These are phyloP conservation scores for Nymphaea thermarum DNA, from an alignment of 164 flowering plant species.

Conservation along the genomic window DNA sequence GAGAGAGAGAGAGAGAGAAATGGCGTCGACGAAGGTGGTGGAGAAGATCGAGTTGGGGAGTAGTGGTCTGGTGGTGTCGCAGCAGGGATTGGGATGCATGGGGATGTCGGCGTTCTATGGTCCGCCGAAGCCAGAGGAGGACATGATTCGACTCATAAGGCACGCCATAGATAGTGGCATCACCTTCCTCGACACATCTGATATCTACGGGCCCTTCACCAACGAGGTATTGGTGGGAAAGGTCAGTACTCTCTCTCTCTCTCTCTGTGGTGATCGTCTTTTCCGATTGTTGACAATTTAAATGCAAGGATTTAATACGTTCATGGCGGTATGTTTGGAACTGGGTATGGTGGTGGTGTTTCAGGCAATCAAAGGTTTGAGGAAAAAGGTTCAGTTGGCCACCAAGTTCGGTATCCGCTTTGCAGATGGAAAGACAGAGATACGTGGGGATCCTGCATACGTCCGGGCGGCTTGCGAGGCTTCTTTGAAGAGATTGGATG, in stretches of 20 bases:
- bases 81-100: conserved; percentile 20
- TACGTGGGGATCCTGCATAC: conserved; percentile 50
- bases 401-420: conserved; percentile 13
- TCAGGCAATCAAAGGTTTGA: conserved; percentile 16
- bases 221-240: conserved; percentile 24
- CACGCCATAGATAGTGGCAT: conserved; percentile 18
- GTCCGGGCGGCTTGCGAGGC: conserved; percentile 56
- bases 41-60: conserved; percentile 5
- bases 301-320: background rate
- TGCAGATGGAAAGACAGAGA: background rate
- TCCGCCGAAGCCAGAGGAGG: conserved; percentile 17
- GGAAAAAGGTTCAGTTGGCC: conserved; percentile 14
- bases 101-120: conserved; percentile 13
- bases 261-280: background rate
- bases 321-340: background rate
- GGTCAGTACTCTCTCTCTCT: conserved; percentile 5
- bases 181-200: conserved; percentile 23
- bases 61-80: conserved; percentile 16
- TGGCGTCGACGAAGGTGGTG: background rate
- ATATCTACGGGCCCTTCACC: conserved; percentile 15
- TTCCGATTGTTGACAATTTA: background rate
- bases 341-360: background rate
- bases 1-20: background rate
- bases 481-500: conserved; percentile 47
- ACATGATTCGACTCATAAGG: conserved; percentile 15